Conservation (phyloP, 2,329 filamentous ascomycete genomes). For the Capronia americana region DNA sequence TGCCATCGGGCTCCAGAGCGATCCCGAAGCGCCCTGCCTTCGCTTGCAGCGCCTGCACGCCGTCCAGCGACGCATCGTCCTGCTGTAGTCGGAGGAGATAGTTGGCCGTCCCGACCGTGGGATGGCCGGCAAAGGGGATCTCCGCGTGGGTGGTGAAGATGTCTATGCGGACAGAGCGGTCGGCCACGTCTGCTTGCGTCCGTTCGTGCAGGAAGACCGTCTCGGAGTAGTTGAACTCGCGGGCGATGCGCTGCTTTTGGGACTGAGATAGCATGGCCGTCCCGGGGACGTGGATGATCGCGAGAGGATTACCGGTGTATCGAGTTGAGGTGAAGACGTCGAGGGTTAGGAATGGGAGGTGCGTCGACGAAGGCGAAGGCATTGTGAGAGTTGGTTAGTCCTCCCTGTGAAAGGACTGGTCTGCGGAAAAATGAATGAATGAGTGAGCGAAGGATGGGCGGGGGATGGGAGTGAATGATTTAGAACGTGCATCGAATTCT, state of each 20-base stretch:
- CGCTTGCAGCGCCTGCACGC: constrained; percentile 23
- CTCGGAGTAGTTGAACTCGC: constrained; percentile 65
- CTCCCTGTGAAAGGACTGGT: too few relatives aligned
- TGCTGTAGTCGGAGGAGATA: constrained; percentile 47
- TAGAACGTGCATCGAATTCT: too few relatives aligned
- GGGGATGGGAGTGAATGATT: too few relatives aligned
- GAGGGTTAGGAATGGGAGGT: constrained; percentile 46
- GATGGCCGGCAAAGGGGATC: constrained; percentile 65
- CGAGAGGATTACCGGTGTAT: constrained; percentile 61
- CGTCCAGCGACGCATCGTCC: not conserved
- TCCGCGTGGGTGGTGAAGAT: constrained; percentile 61
- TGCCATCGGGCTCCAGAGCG: constrained; percentile 13
- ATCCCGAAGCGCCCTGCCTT: constrained; percentile 29
- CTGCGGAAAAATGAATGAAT: too few relatives aligned
- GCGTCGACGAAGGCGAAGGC: not conserved
- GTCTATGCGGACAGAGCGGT: constrained; percentile 52
- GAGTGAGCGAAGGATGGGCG: too few relatives aligned
- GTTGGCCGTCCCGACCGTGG: constrained; percentile 62
- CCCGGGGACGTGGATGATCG: constrained; percentile 58
- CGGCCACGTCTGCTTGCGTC: constrained; percentile 33
- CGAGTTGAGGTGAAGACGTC: constrained; percentile 53
- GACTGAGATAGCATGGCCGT: constrained; percentile 48
- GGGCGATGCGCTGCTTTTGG: constrained; percentile 61
- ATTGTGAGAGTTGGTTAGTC: too few relatives aligned
- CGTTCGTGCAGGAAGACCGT: constrained; percentile 61